These are phyloP conservation scores for Aspergillus pseudoglaucus DNA, from an alignment of 2,329 filamentous ascomycete genomes.

Conservation along the genomic window DNA sequence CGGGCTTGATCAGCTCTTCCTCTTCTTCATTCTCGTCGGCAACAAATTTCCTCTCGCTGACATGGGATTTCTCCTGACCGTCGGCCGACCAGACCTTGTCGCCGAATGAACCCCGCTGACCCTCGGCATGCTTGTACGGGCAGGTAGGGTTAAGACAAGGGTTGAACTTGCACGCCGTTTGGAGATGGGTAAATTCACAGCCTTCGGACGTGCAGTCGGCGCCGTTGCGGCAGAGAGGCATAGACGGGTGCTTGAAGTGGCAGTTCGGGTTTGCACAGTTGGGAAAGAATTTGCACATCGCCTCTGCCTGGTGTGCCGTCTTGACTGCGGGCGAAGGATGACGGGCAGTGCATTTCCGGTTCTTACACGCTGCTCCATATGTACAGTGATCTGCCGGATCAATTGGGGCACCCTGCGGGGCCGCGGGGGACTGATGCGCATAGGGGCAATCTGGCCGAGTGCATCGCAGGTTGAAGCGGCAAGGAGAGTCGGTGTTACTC, in stretches of 20 bases:
- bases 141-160: slow-evolving; percentile 88
- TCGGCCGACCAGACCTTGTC: slow-evolving; percentile 87
- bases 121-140: slow-evolving; percentile 82
- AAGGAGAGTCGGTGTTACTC: slow-evolving; percentile 59
- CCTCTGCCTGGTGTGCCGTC: slow-evolving; percentile 69
- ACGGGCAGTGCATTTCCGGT: slow-evolving; percentile 83
- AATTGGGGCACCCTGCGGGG: slow-evolving; percentile 67
- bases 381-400: slow-evolving; percentile 75
- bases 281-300: slow-evolving; percentile 85
- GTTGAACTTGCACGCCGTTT: slow-evolving; percentile 80
- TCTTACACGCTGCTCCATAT: slow-evolving; percentile 89
- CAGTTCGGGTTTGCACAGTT: slow-evolving; percentile 85
- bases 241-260: slow-evolving; percentile 79
- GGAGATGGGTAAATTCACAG: slow-evolving; percentile 86
- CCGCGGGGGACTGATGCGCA: slow-evolving; percentile 88
- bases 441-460: slow-evolving; percentile 86
- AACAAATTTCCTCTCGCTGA: slow-evolving; percentile 85
- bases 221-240: slow-evolving; percentile 85
- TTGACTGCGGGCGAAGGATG: slow-evolving; percentile 87
- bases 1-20: slow-evolving; percentile 63
- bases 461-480: slow-evolving; percentile 85
- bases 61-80: slow-evolving; percentile 52
- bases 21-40: slow-evolving; percentile 56
- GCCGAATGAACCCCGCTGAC: slow-evolving; percentile 75
- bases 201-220: slow-evolving; percentile 72